Base-by-base conservation (phyloP, 805 yeast species). In the Kluyveromyces aestuarii region DNA sequence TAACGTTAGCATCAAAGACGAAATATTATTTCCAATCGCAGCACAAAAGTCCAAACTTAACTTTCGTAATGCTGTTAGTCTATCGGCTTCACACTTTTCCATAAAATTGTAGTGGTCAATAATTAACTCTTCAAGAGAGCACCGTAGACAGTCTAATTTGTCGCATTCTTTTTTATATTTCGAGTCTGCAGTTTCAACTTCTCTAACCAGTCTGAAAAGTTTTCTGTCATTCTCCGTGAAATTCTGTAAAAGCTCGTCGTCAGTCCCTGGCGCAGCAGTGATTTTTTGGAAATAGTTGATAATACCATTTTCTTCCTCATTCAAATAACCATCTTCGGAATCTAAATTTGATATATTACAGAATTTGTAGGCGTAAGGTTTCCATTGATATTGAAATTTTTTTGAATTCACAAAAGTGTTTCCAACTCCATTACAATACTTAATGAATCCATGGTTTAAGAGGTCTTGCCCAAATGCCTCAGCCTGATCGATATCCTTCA, bases 21-120 rank as follows among this genome's bases (percentile, higher is more conserved):
- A 73, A 37, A 82, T 73, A 45, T 76, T 79, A 58, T 79, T 80
- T 37, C 87, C 74, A 36, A 85, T 71, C 2, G 84, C 73, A 0
- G 87, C 79, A 19, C 84, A 69, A 55, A 84, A 85, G 61, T 87
- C 95, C 46, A 79, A 72, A 10, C 84, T 76, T 1, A 82, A 90
- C 51, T 84, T 82, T 63, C 87, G 86, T 52, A 87, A 69, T 0
- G 93, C 93, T 53, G 75, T 74, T 50, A 85, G 70, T 53, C 96
- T 75, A 66, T 87, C 95, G 36, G 77, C 64, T 66, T 87, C 96
- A 68, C 93, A 87, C 57, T 81, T 77, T 62, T 87, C 91, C 86
- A 87, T 80, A 61, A 83, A 86, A 19, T 81, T 67, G 45, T 83
- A 69, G 59, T 85, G 90, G 55, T 83, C 90, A 62, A 83, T 75